Evolutionary conservation across 2,329 filamentous ascomycete genomes (phyloP), one percentile per base, ranked within the genome.

Genomic region (Apiospora arundinis): DNA sequence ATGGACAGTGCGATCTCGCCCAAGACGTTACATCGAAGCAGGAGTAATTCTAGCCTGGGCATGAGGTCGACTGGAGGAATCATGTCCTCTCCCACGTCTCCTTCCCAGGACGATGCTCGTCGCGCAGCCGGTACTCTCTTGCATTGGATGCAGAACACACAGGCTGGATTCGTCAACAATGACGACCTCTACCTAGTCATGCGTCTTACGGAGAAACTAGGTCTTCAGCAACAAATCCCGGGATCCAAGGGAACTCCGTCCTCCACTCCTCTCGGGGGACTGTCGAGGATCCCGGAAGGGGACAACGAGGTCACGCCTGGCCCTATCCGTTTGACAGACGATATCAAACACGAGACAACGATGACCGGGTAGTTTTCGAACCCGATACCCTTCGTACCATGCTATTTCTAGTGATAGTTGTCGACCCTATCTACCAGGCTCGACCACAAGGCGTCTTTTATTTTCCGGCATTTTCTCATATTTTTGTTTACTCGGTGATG

Each of bases 161-260:
- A 86, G 0, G 84, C 81, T 28, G 92, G 91, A 1, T 88, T 94
- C 44, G 89, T 93, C 21, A 93, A 96, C 77, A 89, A 94, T 66
- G 89, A 89, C 76, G 95, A 98, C 74, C 95, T 92, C 79, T 81
- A 93, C 74, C 90, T 91, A 3, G 91, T 98, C 67, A 87, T 94
- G 23, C 94, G 94, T 79, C 84, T 98, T 74, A 95, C 95, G 80
- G 93, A 97, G 81, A 97, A 95, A 82, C 86, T 97, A 42, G 91
- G 93, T 72, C 84, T 97, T 46, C 89, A 92, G 66, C 88, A 90
- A 70, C 81, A 80, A 23, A 81, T 83, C 60, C 73, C 75, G 74
- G 78, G 66, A 75, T 77, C 74, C 73, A 28, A 45, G 71, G 48
- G 70, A 68, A 7, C 72, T 70, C 32, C 71, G 60, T 73, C 73